Conservation (phyloP, 257 asterid species). For the Knoxia roxburghii region DNA sequence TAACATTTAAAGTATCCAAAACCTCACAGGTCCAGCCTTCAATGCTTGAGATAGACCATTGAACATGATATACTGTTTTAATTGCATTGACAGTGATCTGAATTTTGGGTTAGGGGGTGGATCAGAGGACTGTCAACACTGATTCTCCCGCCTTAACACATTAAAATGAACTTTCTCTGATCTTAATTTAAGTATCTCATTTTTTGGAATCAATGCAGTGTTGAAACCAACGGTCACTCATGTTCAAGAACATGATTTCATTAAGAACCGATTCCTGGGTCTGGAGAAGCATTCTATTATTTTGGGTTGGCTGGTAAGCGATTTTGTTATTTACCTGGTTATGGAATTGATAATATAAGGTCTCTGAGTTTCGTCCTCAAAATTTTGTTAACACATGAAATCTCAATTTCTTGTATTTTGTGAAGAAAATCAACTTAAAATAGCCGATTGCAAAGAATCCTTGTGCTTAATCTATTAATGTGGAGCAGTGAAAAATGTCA, state of each 20-base stretch:
- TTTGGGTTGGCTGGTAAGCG: conserved; percentile 79
- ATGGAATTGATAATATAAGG: neutral
- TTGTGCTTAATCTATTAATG: neutral
- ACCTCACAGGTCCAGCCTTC: neutral
- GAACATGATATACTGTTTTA: neutral
- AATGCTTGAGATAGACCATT: neutral
- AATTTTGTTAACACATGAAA: neutral
- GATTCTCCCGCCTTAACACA: neutral
- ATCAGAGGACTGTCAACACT: neutral
- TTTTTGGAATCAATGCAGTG: conserved; percentile 34
- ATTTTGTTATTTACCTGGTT: neutral
- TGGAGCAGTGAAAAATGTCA: neutral
- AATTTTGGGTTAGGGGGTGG: neutral
- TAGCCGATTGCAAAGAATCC: too few relatives aligned
- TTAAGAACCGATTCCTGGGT: conserved; percentile 74
- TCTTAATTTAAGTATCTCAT: conserved; percentile 3
- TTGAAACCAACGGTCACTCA: conserved; percentile 58
- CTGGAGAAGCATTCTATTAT: conserved; percentile 49
- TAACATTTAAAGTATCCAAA: neutral
- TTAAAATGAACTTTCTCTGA: conserved; percentile 2
- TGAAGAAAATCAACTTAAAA: too few relatives aligned
- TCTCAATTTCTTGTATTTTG: neutral
- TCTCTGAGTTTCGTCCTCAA: neutral
- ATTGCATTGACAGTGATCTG: neutral
- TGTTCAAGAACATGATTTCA: conserved; percentile 85